Evolutionary conservation across 352 stramenopile species (phyloP), one percentile per base, ranked within the genome.

Genomic region (Phytophthora idaei): DNA sequence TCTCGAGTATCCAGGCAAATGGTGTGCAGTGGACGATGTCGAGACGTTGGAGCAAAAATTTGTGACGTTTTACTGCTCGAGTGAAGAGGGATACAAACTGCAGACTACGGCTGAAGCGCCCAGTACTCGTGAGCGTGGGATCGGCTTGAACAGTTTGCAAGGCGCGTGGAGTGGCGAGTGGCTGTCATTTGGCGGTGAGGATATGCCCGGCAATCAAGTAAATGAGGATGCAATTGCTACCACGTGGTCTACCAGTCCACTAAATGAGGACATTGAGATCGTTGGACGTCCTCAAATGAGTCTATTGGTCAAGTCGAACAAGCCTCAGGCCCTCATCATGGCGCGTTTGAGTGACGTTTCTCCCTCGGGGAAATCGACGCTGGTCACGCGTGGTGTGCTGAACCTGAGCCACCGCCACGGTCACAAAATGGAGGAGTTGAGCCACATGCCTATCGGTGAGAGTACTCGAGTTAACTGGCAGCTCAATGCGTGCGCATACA

Each of bases 101-200:
- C 27, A 47, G 21, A 8, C 8, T 12, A 34, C 21, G 7, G 46
- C 42, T n/a, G 65, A 61, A 10, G 3, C 48, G 4, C 25, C 49
- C 6, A 74, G 14, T 32, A 15, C 50, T 6, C 31, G 14, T 4
- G 72, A 81, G 32, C 68, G 45, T 1, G 34, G 36, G 2, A 71
- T 85, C 8, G 59, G 41, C 8, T 66, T 67, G 5, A 74, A 73
- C 15, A 79, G 57, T 48, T 37, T 85, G 4, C 77, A 85, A 39
- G 77, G 77, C 4, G 66, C 73, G 7, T 85, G 77, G 77, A 81
- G 75, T 54, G 75, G 77, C 41, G 77, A 85, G 53, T 85, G 77
- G 77, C 55, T 85, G 11, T 85, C 77, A 3, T 85, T 85, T 39
- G 75, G 77, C 4, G 77, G 75, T 3, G 60, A 78, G 51, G 75